Conservation (phyloP, 768 basidiomycete species). For the Leccinellum albellum region DNA sequence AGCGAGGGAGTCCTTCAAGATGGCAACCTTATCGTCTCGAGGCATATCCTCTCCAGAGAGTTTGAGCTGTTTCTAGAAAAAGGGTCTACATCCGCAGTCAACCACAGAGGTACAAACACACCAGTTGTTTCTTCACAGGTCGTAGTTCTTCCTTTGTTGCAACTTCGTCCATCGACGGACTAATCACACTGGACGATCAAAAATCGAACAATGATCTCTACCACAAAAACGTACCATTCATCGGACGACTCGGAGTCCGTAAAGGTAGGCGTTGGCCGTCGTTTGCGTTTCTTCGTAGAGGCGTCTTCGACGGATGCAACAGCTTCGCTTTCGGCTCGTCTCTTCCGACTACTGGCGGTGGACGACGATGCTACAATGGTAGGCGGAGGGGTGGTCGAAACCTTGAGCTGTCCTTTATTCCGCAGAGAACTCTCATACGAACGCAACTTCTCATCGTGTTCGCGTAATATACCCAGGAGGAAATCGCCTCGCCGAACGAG, state of each 20-base stretch:
- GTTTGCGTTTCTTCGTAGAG: conserved; percentile 71
- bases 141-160: conserved; percentile 92
- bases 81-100: conserved; percentile 1
- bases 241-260: conserved; percentile 93
- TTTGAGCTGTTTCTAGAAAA: conserved; percentile 87
- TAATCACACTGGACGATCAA: conserved; percentile 26
- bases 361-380: conserved; percentile 67
- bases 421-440: conserved; percentile 81
- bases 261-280: conserved; percentile 93
- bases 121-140: conserved; percentile 95
- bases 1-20: conserved; percentile 91
- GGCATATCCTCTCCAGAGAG: conserved; percentile 89
- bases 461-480: conserved; percentile 75
- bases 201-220: not conserved
- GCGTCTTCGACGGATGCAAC: conserved; percentile 76
- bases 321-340: conserved; percentile 82
- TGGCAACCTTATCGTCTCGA: conserved; percentile 92
- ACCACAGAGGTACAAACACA: conserved; percentile 35
- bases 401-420: conserved; percentile 64
- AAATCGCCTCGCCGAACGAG: conserved; percentile 97
- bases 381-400: conserved; percentile 73
- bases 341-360: conserved; percentile 54
- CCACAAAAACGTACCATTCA: conserved; percentile 64
- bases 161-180: conserved; percentile 93
- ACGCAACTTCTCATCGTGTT: conserved; percentile 87